phyloP scores from a whole-genome alignment of 1,139 yeast species.

The Blastobotrys persicus region DNA sequence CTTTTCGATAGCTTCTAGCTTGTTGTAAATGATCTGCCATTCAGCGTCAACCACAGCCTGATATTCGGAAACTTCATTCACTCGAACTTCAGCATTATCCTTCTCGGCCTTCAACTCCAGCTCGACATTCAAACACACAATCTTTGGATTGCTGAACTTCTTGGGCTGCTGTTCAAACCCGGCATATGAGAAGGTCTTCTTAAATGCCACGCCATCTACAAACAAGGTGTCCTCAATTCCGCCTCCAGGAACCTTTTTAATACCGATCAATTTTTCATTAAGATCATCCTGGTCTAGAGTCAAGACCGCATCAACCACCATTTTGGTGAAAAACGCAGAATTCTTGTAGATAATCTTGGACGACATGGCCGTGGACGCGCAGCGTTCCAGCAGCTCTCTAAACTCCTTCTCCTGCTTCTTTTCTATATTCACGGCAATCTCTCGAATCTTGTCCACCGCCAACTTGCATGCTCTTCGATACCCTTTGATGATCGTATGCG shows the following conservation, averaged over 20 bases:
- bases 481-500: slow-evolving; percentile 85
- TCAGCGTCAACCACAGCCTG: slow-evolving; percentile 98
- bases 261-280: slow-evolving; percentile 88
- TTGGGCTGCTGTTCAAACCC: slow-evolving; percentile 99
- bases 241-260: slow-evolving; percentile 95
- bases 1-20: slow-evolving; percentile 74
- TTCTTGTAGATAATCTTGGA: slow-evolving; percentile 88
- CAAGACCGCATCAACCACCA: slow-evolving; percentile 95
- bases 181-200: slow-evolving; percentile 94
- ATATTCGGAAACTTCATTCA: slow-evolving; percentile 88
- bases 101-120: slow-evolving; percentile 96
- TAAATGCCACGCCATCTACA: slow-evolving; percentile 93
- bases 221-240: slow-evolving; percentile 90
- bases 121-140: slow-evolving; percentile 84
- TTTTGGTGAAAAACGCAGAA: slow-evolving; percentile 83
- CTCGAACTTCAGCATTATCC: slow-evolving; percentile 98
- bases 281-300: slow-evolving; percentile 80
- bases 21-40: slow-evolving; percentile 89
- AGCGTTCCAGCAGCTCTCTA: slow-evolving; percentile 77
- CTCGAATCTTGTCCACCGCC: slow-evolving; percentile 70
- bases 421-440: slow-evolving; percentile 66
- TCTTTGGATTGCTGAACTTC: slow-evolving; percentile 71
- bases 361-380: slow-evolving; percentile 97
- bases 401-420: slow-evolving; percentile 47
- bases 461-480: slow-evolving; percentile 76